A percentile compares a stretch with the other conserved stretches of the same genome.
phyloP scores from a whole-genome alignment of 73 alveolate genomes.

The Uronychia setigera region DNA sequence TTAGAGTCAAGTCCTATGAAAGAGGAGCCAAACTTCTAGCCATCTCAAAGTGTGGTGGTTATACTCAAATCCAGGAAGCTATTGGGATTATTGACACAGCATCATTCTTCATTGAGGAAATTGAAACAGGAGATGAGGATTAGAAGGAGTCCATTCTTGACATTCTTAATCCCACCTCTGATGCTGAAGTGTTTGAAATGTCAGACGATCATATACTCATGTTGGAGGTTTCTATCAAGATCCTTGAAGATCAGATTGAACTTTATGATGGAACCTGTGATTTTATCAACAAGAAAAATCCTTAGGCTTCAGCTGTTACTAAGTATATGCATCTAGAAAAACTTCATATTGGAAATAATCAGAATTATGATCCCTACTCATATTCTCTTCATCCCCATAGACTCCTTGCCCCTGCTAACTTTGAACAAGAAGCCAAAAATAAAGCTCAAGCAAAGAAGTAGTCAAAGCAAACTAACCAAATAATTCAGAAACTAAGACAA shows the following conservation, averaged over 20 bases:
- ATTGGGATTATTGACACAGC: background rate
- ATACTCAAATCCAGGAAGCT: constrained; percentile 1
- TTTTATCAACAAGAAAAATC: background rate
- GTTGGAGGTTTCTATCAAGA: background rate
- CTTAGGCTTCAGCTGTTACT: background rate
- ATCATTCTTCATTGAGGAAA: background rate
- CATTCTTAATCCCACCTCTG: background rate
- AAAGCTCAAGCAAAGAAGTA: background rate
- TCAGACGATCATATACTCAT: background rate
- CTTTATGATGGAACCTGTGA: background rate
- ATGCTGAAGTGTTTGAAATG: background rate
- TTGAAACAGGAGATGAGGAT: too few relatives aligned
- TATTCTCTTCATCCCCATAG: constrained; percentile 50
- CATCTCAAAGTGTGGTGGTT: background rate
- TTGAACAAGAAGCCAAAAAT: constrained; percentile 48
- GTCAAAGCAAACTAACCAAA: background rate
- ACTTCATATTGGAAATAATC: constrained; percentile 25
- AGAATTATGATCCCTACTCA: constrained; percentile 48
- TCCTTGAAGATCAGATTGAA: constrained; percentile 5
- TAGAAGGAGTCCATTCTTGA: background rate
- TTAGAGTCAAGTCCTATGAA: background rate
- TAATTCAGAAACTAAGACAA: background rate
- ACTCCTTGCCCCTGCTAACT: constrained; percentile 16
- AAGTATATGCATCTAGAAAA: constrained; percentile 56
- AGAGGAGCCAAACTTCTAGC: background rate